Conservation (phyloP, 352 stramenopile species). For the Phytophthora fragariae region DNA sequence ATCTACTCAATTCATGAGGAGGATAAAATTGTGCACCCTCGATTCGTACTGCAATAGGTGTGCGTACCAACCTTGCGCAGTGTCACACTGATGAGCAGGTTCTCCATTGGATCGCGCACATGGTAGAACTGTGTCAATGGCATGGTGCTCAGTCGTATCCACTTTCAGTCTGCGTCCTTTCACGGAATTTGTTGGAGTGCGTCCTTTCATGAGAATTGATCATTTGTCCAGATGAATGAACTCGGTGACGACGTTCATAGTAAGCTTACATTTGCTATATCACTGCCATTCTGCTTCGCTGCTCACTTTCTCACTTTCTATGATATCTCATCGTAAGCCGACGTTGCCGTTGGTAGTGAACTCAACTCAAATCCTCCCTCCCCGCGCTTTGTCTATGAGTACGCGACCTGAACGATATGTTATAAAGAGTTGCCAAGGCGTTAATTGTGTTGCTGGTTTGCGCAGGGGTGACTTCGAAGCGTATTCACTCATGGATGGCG, state of each 20-base stretch:
- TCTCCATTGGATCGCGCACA: slow-evolving; percentile 78
- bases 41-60: not conserved
- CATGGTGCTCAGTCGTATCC: slow-evolving; percentile 26
- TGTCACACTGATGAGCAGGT: slow-evolving; percentile 61
- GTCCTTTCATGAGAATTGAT: slow-evolving; percentile 15
- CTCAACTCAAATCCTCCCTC: not conserved
- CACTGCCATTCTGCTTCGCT: not conserved
- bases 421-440: not conserved
- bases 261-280: not conserved
- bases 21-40: not conserved
- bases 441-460: not conserved
- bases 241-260: not conserved
- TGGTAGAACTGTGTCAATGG: slow-evolving; percentile 68
- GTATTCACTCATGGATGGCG: slow-evolving; percentile 1
- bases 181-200: not conserved
- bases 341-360: not conserved
- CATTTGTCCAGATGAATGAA: slow-evolving; percentile 11
- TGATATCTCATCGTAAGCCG: not conserved
- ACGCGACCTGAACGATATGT: not conserved
- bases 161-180: slow-evolving; percentile 10
- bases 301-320: not conserved
- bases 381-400: slow-evolving; percentile 8
- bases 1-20: slow-evolving; percentile 20
- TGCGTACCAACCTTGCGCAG: slow-evolving; percentile 60
- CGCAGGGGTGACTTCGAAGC: not conserved